Evolutionary conservation across 2,329 filamentous ascomycete genomes (phyloP).

Genomic region (Ophiosphaerella narmari): DNA sequence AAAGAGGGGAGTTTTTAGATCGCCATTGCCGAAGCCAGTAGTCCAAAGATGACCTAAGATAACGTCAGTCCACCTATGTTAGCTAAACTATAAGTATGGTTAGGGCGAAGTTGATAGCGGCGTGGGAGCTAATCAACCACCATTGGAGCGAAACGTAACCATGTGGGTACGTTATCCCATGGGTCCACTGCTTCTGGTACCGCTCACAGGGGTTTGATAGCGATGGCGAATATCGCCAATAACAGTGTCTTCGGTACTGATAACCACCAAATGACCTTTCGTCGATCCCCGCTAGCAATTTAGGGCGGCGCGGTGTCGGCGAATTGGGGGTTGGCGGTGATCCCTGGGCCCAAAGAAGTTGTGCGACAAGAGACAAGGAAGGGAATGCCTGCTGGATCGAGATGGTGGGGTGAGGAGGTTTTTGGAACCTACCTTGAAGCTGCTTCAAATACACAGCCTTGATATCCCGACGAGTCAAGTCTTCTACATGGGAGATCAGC

Average conservation of each 20-base stretch:
- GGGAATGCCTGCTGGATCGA: conserved; percentile 14
- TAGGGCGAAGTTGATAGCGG: conserved; percentile 7
- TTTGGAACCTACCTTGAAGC: conserved; percentile 60
- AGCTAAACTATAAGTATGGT: conserved; percentile 6
- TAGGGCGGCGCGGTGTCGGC: conserved; percentile 28
- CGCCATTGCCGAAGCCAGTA: conserved; percentile 71
- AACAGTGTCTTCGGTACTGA: conserved; percentile 20
- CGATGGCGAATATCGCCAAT: conserved; percentile 31
- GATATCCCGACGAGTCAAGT: conserved; percentile 72
- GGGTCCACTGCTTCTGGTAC: background rate
- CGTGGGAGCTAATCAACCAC: background rate
- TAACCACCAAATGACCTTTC: conserved; percentile 24
- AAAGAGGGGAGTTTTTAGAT: conserved; percentile 74
- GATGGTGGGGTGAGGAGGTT: conserved; percentile 10
- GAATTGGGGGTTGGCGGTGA: conserved; percentile 23
- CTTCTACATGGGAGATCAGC: conserved; percentile 69
- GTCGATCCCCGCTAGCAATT: conserved; percentile 20
- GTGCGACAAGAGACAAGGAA: conserved; percentile 9
- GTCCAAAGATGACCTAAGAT: conserved; percentile 70
- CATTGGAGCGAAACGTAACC: background rate
- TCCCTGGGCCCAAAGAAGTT: conserved; percentile 10
- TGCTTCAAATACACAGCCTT: conserved; percentile 79
- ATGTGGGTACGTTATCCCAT: background rate
- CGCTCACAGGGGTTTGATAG: conserved; percentile 9
- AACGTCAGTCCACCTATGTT: conserved; percentile 24